A percentile compares a stretch with the other conserved stretches of the same genome.
Evolutionary conservation across 2,329 filamentous ascomycete genomes (phyloP).

Genomic region (Aspergillus tanneri): DNA sequence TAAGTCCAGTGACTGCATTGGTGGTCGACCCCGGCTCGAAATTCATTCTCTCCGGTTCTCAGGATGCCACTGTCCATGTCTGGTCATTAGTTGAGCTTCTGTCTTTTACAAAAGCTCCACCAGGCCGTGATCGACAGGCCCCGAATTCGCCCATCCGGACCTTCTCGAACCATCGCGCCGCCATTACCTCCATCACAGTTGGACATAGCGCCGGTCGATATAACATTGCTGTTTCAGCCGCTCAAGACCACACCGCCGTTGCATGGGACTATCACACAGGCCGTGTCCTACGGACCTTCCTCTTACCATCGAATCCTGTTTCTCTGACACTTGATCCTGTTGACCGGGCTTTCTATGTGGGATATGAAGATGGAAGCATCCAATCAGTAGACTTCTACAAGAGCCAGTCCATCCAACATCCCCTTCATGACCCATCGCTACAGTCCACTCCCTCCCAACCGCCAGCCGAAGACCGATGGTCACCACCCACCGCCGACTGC

Average conservation of each 20-base stretch:
- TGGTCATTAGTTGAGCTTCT: slow-evolving; percentile 81
- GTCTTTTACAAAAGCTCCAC: slow-evolving; percentile 52
- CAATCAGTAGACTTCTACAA: slow-evolving; percentile 75
- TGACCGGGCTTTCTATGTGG: slow-evolving; percentile 77
- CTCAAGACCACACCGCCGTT: slow-evolving; percentile 83
- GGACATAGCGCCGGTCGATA: slow-evolving; percentile 70
- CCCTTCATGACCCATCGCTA: slow-evolving; percentile 35
- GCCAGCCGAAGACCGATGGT: slow-evolving; percentile 43
- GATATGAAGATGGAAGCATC: slow-evolving; percentile 75
- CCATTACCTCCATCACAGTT: slow-evolving; percentile 50
- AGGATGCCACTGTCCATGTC: slow-evolving; percentile 84
- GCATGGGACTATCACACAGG: slow-evolving; percentile 90
- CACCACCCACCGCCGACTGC: slow-evolving; percentile 60
- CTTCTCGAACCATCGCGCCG: slow-evolving; percentile 67
- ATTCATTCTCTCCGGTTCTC: slow-evolving; percentile 48
- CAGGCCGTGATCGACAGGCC: slow-evolving; percentile 41
- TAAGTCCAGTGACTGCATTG: slow-evolving; percentile 66
- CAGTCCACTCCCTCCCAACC: slow-evolving; percentile 45
- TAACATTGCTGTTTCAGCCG: slow-evolving; percentile 80
- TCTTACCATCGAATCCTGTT: slow-evolving; percentile 71
- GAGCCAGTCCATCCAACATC: slow-evolving; percentile 45
- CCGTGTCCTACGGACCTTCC: slow-evolving; percentile 72
- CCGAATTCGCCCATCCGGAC: slow-evolving; percentile 70
- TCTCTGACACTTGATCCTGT: slow-evolving; percentile 77
- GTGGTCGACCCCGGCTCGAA: slow-evolving; percentile 64